Evolutionary conservation across 371 early-diverging fungal species (phyloP), one percentile per base, ranked within the genome.

Genomic region (Apophysomyces trapeziformis): DNA sequence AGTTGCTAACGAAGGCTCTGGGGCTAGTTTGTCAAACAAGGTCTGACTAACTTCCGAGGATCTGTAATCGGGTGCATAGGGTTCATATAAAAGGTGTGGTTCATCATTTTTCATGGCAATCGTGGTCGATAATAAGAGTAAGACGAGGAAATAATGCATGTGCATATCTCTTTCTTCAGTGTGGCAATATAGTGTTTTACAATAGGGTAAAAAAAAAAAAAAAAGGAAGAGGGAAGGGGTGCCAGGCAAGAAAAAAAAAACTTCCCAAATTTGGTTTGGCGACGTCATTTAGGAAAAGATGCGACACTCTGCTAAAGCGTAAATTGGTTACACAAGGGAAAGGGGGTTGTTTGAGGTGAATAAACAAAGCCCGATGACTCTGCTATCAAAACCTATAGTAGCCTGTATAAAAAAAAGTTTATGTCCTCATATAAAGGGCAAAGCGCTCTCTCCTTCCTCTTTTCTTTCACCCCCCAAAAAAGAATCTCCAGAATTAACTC

Each of bases 1-100:
- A 6, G 79, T 83, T n/a, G 77, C 75, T 1, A 83, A 54, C 5
- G 77, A 65, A 43, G 74, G 57, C 41, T 83, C 83, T 1, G 75
- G 76, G 12, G 83, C 80, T 21, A 83, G 64, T 65, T 71, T 76
- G 64, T 83, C 83, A 69, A 83, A 79, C 46, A 83, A 65, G 13
- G 83, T 77, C 57, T 79, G 75, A 18, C 45, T 26, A 26, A 41
- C 47, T 12, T 54, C 65, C 37, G 74, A 47, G 58, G 63, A 45
- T 62, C 63, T 59, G 58, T 79, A 79, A 46, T 77, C 77, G 16
- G 77, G 77, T 26, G 74, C 77, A 39, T 72, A 68, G 7, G 77
- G 79, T 39, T 79, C 75, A 66, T 77, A 79, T 26, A 77, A 54
- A 21, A 77, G 38, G 43, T 72, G 61, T 37, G 70, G 65, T 38